Percentiles rank a stretch among this genome's conserved stretches.
Evolutionary conservation across 441 rosid species (phyloP).

Genomic region (Populus hybrid): DNA sequence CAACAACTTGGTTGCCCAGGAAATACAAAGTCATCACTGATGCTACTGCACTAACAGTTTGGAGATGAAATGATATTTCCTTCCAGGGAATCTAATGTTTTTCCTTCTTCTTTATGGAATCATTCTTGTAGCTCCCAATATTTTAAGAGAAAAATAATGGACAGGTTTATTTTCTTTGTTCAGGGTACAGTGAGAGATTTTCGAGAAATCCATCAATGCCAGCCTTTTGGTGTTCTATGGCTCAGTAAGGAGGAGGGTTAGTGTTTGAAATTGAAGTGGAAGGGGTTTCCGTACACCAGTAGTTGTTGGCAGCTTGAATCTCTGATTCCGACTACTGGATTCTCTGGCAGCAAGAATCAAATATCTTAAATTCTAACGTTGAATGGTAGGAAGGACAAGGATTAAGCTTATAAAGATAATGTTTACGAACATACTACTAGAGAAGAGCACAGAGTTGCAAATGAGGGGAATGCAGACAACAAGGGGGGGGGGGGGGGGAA

Average conservation of each 20-base stretch:
- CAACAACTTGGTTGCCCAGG: background rate
- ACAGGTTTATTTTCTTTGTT: background rate
- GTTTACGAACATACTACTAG: background rate
- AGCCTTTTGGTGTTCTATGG: background rate
- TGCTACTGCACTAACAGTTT: background rate
- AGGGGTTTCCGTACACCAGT: background rate
- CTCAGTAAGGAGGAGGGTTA: background rate
- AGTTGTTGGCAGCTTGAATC: background rate
- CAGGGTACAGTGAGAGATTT: background rate
- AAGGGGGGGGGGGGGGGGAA: accelerated
- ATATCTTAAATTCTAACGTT: background rate
- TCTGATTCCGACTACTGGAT: background rate
- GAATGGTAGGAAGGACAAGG: background rate
- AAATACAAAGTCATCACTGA: background rate
- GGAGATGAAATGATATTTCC: background rate
- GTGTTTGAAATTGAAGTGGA: background rate
- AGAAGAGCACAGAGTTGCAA: background rate
- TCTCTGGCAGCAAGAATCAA: background rate
- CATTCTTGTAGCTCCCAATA: background rate
- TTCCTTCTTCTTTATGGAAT: background rate
- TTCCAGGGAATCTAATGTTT: background rate
- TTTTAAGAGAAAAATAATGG: background rate
- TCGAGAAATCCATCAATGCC: background rate
- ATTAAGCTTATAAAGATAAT: background rate
- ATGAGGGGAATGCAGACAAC: background rate